A percentile compares a stretch with the other conserved stretches of the same genome.
Conservation (phyloP, 306 rosid genomes). For the Casuarina glauca region DNA sequence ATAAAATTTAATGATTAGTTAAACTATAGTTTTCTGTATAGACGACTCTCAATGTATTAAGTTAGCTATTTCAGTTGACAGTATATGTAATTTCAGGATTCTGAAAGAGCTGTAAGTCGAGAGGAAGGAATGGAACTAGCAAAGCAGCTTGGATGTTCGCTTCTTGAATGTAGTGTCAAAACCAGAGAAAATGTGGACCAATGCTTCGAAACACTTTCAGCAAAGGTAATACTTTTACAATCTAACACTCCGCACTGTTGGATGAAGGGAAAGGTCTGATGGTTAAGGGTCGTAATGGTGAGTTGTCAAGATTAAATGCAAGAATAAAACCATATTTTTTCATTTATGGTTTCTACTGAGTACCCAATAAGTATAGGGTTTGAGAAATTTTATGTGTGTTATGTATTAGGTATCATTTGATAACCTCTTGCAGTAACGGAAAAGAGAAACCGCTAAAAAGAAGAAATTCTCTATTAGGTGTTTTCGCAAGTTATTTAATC, state of each 20-base stretch:
- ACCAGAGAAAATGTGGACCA: conserved; percentile 82
- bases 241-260: background rate
- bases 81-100: conserved; percentile 46
- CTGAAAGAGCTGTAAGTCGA: conserved; percentile 80
- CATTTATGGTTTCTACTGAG: too few species aligned
- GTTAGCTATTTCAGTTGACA: background rate
- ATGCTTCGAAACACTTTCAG: conserved; percentile 80
- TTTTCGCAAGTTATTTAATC: too few species aligned
- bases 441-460: too few species aligned
- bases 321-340: too few species aligned
- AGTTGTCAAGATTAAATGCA: too few species aligned
- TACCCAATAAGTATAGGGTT: too few species aligned
- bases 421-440: too few species aligned
- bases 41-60: background rate
- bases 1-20: background rate
- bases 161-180: conserved; percentile 92
- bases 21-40: background rate
- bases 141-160: conserved; percentile 72
- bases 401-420: too few species aligned
- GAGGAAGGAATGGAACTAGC: conserved; percentile 87
- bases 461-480: too few species aligned
- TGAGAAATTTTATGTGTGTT: too few species aligned
- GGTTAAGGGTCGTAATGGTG: too few species aligned
- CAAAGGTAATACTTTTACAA: conserved; percentile 53
- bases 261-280: background rate